phyloP scores from a whole-genome alignment of 108 stramenopile species.

The Nannochloropsis salina region DNA sequence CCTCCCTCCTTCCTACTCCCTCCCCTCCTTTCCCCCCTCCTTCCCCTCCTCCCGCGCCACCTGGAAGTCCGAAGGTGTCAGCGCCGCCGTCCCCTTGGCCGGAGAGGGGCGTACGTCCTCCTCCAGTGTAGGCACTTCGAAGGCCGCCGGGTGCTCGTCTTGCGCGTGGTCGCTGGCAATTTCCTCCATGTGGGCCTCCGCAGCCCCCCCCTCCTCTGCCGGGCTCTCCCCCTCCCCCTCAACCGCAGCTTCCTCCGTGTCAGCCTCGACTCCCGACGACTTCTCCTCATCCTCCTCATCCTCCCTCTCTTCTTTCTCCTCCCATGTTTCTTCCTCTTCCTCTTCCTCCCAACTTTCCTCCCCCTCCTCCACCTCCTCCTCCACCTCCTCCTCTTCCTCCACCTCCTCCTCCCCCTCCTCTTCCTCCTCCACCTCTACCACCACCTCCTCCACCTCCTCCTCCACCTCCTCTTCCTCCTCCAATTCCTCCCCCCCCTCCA shows the following conservation, averaged over 20 bases:
- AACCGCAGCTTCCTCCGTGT: not conserved
- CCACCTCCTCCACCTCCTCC: not conserved
- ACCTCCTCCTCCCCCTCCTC: not conserved
- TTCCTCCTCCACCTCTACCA: not conserved
- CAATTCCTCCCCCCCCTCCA: not conserved
- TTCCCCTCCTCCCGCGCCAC: not conserved
- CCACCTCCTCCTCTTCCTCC: conserved; percentile 1
- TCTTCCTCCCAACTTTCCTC: not conserved
- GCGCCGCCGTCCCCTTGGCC: not conserved
- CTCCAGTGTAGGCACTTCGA: not conserved
- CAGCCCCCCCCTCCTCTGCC: not conserved
- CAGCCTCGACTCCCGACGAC: not conserved
- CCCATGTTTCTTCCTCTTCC: not conserved
- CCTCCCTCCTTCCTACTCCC: not conserved
- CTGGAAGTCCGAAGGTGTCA: not conserved
- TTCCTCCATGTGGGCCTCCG: not conserved
- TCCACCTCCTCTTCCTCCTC: not conserved
- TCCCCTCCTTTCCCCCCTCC: not conserved
- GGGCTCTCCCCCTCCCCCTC: not conserved
- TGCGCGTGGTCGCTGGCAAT: not conserved
- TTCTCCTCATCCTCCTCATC: not conserved
- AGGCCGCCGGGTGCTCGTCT: not conserved
- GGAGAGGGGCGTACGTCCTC: not conserved
- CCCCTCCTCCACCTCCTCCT: not conserved
- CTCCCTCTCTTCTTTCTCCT: not conserved